Evolutionary conservation across 345 rosid species (phyloP).

Genomic region (Eutrema yunnanense): DNA sequence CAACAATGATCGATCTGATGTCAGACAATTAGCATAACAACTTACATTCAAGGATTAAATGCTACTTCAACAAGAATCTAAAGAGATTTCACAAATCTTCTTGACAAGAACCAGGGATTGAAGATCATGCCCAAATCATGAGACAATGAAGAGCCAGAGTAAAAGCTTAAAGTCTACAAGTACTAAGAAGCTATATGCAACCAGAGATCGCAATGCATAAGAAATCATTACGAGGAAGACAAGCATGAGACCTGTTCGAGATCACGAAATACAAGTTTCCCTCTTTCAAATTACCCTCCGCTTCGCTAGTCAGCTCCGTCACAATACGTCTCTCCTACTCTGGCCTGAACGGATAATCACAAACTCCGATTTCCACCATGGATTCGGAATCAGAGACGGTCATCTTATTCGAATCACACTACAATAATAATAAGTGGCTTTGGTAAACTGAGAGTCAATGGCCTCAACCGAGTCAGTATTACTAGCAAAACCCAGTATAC

Average conservation of each 20-base stretch:
- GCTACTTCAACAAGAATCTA: background rate
- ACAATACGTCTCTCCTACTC: slow-evolving; percentile 68
- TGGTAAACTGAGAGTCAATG: too few species aligned
- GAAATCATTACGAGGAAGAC: background rate
- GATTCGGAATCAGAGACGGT: slow-evolving; percentile 47
- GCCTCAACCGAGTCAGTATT: too few species aligned
- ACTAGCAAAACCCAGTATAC: too few species aligned
- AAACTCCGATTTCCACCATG: slow-evolving; percentile 47
- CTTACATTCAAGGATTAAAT: background rate
- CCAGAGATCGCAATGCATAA: background rate
- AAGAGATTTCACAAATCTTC: background rate
- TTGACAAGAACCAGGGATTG: background rate
- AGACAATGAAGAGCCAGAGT: background rate
- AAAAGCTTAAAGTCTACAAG: background rate
- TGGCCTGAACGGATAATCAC: slow-evolving; percentile 51
- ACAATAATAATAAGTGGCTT: background rate
- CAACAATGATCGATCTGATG: background rate
- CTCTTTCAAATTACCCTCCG: slow-evolving; percentile 26
- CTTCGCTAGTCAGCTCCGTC: slow-evolving; percentile 42
- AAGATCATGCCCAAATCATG: background rate
- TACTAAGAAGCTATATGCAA: background rate
- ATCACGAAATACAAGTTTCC: too few species aligned
- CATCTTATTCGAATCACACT: slow-evolving; percentile 36
- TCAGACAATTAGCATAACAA: background rate
- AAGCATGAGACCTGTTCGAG: too few species aligned